Evolutionary conservation across 2,329 filamentous ascomycete species (phyloP).

Genomic region (Pseudogymnoascus sp.): DNA sequence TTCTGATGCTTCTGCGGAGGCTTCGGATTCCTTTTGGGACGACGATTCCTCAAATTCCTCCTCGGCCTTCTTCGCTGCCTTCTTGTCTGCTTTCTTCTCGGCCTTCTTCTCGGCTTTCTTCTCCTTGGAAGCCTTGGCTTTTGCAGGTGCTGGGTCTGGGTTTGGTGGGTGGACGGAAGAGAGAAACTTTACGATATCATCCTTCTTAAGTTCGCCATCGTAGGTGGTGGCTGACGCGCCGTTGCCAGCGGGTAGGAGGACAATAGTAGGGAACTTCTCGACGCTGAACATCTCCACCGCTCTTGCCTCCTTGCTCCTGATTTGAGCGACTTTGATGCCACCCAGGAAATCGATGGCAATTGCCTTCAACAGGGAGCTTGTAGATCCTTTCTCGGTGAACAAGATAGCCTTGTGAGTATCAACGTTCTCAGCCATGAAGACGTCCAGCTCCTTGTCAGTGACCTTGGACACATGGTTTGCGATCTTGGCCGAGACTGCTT

Average conservation of each 20-base stretch:
- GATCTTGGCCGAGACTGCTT: slow-evolving; percentile 77
- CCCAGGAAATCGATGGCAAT: slow-evolving; percentile 87
- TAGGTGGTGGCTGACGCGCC: slow-evolving; percentile 63
- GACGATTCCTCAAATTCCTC: slow-evolving; percentile 42
- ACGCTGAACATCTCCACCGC: slow-evolving; percentile 68
- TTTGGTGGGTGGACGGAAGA: slow-evolving; percentile 72
- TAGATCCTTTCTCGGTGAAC: slow-evolving; percentile 88
- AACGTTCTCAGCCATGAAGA: slow-evolving; percentile 60
- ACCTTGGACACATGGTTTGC: slow-evolving; percentile 83
- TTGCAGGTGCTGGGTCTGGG: slow-evolving; percentile 55
- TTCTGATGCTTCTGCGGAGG: slow-evolving; percentile 40
- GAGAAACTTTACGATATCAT: slow-evolving; percentile 71
- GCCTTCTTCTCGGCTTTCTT: slow-evolving; percentile 33
- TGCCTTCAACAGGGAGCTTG: slow-evolving; percentile 71
- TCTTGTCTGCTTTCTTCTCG: slow-evolving; percentile 13
- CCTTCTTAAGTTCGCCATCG: slow-evolving; percentile 77
- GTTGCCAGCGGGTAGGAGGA: slow-evolving; percentile 64
- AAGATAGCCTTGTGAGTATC: slow-evolving; percentile 75
- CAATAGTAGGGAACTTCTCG: slow-evolving; percentile 66
- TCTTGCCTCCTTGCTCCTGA: slow-evolving; percentile 66
- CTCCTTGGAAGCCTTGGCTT: slow-evolving; percentile 37
- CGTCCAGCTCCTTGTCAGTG: slow-evolving; percentile 67
- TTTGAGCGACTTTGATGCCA: slow-evolving; percentile 68
- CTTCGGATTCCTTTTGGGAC: slow-evolving; percentile 41
- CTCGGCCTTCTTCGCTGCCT: slow-evolving; percentile 35